Conservation (phyloP, 495 filamentous ascomycete genomes). For the Usnea hakonensis region DNA sequence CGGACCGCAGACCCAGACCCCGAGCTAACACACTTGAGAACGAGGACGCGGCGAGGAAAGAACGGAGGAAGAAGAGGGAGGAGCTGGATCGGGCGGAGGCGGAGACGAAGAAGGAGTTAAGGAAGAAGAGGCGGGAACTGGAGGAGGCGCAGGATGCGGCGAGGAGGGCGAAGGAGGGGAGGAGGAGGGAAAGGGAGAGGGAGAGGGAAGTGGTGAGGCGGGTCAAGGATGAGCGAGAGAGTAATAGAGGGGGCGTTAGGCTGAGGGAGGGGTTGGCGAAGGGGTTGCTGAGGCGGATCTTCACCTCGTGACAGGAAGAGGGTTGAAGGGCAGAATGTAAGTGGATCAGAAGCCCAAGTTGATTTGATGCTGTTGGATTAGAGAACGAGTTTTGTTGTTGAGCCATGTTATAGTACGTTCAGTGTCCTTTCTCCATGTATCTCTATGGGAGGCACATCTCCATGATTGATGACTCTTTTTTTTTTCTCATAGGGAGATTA, state of each 20-base stretch:
- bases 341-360: not conserved
- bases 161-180: conserved; percentile 16
- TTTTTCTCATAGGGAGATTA: not conserved
- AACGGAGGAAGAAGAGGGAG: conserved; percentile 14
- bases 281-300: not conserved
- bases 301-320: not conserved
- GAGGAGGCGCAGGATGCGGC: conserved; percentile 20
- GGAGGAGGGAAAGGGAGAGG: conserved; percentile 16
- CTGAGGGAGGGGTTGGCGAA: not conserved
- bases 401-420: not conserved
- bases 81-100: conserved; percentile 22
- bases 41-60: conserved; percentile 16
- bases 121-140: conserved; percentile 20
- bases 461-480: not conserved
- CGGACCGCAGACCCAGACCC: conserved; percentile 12
- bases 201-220: conserved; percentile 2
- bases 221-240: conserved; percentile 11
- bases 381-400: not conserved
- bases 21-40: conserved; percentile 7
- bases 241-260: not conserved
- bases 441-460: not conserved
- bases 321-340: not conserved
- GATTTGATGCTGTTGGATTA: not conserved
- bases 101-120: conserved; percentile 17
- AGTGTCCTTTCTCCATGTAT: not conserved